Base-by-base conservation (phyloP, 805 yeast genomes). In the Schwanniomyces sp. region DNA sequence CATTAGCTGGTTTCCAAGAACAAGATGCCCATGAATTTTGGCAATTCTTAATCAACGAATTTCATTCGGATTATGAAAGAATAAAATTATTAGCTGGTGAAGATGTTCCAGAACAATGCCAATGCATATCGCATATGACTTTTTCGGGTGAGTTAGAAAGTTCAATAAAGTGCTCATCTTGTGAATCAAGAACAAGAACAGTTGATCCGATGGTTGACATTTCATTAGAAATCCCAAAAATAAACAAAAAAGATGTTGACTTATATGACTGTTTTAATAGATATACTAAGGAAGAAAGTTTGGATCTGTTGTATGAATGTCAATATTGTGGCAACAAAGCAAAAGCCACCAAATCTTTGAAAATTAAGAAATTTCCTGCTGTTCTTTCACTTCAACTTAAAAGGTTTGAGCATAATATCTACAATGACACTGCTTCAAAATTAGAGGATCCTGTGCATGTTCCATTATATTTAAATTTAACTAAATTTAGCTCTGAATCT, bases 1-100 rank as follows among this genome's bases (percentile, higher is more conserved):
- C 90, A 29, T 78, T 94, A 49, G 96, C 97, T 0, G 99, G 99
- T 1, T 91, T 91, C 55, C 86, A 94, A 30, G 97, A 94, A 66
- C 99, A 94, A 67, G 99, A 94, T 64, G 98, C 99, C 0, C 99
- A 94, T 67, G 99, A 94, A 66, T 94, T 92, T 66, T 86, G 96
- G 86, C 97, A 94, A 62, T 91, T 92, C 62, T 61, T 92, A 26
- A 74, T 92, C 34, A 88, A 92, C 65, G 96, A 91, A 66, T 67
- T 94, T 47, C 99, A 94, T 65, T 49, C 44, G 41, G 70, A 64
- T 42, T 45, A 54, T 46, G 54, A 54, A 46, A 51, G 64, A 48
- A 57, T 68, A 0, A 34, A 34, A 11, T 46, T 28, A 10, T 11
- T 36, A n/a, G 32, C 34, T 7, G 34, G 30, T 7, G 16, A 32